These are phyloP conservation scores for Sclerotinia nivalis DNA, from an alignment of 2,329 filamentous ascomycete genomes.

Conservation along the genomic window DNA sequence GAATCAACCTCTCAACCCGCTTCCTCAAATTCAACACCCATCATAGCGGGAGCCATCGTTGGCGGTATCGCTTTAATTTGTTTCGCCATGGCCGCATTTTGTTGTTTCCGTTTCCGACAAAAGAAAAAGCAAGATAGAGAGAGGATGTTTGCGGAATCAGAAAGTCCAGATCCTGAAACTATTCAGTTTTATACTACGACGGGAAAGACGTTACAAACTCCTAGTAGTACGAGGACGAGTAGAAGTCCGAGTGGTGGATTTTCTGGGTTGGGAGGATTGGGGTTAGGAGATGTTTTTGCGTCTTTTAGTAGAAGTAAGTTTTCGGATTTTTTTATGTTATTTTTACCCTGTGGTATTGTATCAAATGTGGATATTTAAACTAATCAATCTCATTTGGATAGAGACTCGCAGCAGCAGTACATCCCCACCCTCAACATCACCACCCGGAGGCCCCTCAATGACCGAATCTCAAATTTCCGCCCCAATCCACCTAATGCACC, in stretches of 20 bases:
- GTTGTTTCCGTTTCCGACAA: conserved; percentile 13
- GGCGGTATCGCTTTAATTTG: conserved; percentile 9
- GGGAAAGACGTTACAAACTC: conserved; percentile 3
- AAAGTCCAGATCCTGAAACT: background rate
- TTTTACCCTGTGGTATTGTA: background rate
- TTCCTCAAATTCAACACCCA: background rate
- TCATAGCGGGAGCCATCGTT: background rate
- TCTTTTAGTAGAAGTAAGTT: conserved; percentile 20
- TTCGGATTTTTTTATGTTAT: background rate
- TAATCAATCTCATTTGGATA: background rate
- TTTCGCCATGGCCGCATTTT: conserved; percentile 17
- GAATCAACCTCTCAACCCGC: background rate
- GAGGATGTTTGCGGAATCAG: background rate
- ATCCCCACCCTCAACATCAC: background rate
- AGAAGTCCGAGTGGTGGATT: background rate
- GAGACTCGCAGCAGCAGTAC: background rate
- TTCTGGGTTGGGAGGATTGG: background rate
- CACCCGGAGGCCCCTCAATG: background rate
- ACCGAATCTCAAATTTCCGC: background rate
- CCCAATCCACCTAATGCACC: background rate
- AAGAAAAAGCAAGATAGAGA: conserved; percentile 20
- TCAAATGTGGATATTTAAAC: background rate
- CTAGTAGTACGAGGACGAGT: background rate
- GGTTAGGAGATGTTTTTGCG: conserved; percentile 11
- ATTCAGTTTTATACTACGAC: conserved; percentile 19